phyloP scores from a whole-genome alignment of 805 yeast species.

The Lipomyces starkeyi region DNA sequence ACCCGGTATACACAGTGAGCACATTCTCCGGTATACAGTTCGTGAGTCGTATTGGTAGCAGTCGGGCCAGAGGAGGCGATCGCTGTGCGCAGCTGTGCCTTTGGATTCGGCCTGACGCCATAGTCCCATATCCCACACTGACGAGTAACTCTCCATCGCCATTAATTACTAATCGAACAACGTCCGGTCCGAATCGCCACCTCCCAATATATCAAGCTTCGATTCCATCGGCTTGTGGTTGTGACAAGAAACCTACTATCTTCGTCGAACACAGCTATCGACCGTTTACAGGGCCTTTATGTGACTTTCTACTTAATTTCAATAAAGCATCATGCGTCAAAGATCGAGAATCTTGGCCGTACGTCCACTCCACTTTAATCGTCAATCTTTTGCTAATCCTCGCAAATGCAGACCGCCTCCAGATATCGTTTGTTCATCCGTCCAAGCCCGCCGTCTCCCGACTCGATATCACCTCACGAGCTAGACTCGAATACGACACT shows the following conservation, averaged over 20 bases:
- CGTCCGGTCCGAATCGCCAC: background rate
- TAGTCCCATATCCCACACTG: background rate
- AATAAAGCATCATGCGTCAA: background rate
- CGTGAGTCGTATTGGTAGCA: no score
- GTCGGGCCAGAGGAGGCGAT: no score
- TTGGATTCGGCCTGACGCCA: background rate
- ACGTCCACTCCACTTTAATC: background rate
- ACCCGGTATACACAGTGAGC: no score
- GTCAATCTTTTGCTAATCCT: background rate
- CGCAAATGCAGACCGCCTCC: background rate
- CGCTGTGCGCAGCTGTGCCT: background rate
- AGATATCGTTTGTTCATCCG: background rate
- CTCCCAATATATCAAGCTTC: background rate
- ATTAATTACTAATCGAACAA: background rate
- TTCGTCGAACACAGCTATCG: background rate
- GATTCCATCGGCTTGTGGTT: background rate
- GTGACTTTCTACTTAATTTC: background rate
- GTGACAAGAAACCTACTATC: background rate
- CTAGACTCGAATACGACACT: background rate
- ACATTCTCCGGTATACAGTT: no score
- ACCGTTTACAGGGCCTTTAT: background rate
- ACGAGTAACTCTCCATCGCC: background rate
- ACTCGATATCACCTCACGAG: background rate
- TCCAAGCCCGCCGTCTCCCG: background rate
- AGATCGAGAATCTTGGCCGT: background rate